Base-by-base conservation (phyloP, 345 rosid species). In the Citrus australasica region DNA sequence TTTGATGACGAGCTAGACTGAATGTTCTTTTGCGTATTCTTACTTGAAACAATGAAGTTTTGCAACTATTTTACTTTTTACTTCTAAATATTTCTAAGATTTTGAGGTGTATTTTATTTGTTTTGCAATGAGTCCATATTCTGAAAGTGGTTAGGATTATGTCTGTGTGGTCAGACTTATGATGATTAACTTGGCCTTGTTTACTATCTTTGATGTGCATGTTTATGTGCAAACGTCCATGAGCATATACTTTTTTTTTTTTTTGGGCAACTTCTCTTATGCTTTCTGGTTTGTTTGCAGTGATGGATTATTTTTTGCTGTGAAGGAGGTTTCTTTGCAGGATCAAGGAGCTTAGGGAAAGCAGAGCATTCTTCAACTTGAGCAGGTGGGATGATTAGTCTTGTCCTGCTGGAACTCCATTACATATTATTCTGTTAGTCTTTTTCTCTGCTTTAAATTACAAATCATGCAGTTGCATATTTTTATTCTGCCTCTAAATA, bases 271-370 rank as follows among this genome's bases (percentile, higher is more conserved):
- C 5, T 33, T 24, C 17, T 75, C 59, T 63, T 5, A 63, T 66
- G 5, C 17, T 24, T 51, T 51, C n/a, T 32, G 46, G 32, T 17
- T 46, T 64, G 64, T 58, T 17, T 80, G 79, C 85, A 94, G 98
- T 37, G 86, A 79, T 87, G 98, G 98, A 76, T 88, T 82, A 84
- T 92, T 93, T 81, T 93, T 94, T 79, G 97, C 97, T 64, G 85
- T 94, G 71, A 93, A 94, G 81, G 97, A 94, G 86, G 97, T 92
- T 83, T 93, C 94, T 55, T 83, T 94, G 67, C 89, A 85, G 81
- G 91, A 92, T 86, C 97, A 89, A 78, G 97, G 97, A 78, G 85
- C 80, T 81, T 85, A 87, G 76, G 97, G 89, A 70, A 89, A 76
- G 79, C 90, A 92, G 79, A 86, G 97, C 78, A 79, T 93, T 82